Evolutionary conservation across 2,329 filamentous ascomycete genomes (phyloP), one percentile per base, ranked within the genome.

Genomic region (Aspergillus fructus): DNA sequence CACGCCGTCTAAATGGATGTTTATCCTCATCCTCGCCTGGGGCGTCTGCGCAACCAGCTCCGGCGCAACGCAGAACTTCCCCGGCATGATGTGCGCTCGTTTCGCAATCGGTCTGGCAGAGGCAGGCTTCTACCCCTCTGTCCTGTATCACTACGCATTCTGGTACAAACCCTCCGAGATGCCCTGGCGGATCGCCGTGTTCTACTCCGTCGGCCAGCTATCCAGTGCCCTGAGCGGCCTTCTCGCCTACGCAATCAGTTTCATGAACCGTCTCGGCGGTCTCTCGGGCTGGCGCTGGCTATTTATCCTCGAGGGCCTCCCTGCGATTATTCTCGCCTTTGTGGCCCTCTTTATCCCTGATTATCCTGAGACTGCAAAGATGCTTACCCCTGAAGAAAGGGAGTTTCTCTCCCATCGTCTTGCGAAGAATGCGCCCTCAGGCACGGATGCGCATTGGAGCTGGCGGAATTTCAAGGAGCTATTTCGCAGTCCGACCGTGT

Each of bases 221-320:
- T 68, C 73, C 0, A 65, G 68, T 5, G 71, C 73, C 15, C 49
- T 67, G 21, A 62, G 12, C 62, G 74, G 74, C 0, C 59, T 76
- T 17, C 61, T 76, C 19, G 74, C 74, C 7, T 75, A 74, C 41
- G 70, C 67, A 9, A 72, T 76, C 49, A 70, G 72, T 8, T 75
- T 72, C 55, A 73, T 75, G 72, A 67, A 75, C 51, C 68, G 69
- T 1, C 52, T 64, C 1, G 68, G 67, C 2, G 66, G 68, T 1
- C 61, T 74, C 11, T 60, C 71, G 2, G 74, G 74, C 1, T 76
- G 74, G 74, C 61, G 73, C 47, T 75, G 72, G 72, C 58, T 75
- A 7, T 75, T 75, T 52, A 62, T 75, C n/a, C 56, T 74, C n/a
- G 72, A 75, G 62, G 73, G 72, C 0, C 59, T 74, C 12, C 71